Evolutionary conservation across 2,329 filamentous ascomycete genomes (phyloP).

Genomic region (Ceratocystis cacaofunesta): DNA sequence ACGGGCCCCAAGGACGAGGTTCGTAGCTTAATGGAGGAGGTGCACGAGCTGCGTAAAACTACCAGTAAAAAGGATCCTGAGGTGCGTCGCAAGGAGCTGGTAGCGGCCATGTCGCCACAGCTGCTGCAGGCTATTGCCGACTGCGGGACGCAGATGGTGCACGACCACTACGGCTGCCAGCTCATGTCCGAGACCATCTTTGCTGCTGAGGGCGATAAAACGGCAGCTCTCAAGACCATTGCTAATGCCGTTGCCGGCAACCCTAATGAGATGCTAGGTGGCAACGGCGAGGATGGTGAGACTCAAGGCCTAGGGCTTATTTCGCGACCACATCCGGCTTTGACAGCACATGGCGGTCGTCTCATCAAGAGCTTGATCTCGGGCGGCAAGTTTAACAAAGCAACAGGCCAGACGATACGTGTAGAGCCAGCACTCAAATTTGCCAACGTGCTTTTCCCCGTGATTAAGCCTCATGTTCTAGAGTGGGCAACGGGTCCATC

Average conservation of each 20-base stretch:
- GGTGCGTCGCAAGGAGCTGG: slow-evolving; percentile 58
- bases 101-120: slow-evolving; percentile 56
- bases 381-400: slow-evolving; percentile 72
- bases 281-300: slow-evolving; percentile 29
- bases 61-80: slow-evolving; percentile 90
- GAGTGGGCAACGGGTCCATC: slow-evolving; percentile 77
- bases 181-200: slow-evolving; percentile 73
- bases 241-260: slow-evolving; percentile 47
- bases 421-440: slow-evolving; percentile 69
- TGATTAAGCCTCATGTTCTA: slow-evolving; percentile 60
- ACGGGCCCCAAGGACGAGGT: slow-evolving; percentile 54
- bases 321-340: slow-evolving; percentile 40
- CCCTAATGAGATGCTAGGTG: slow-evolving; percentile 26
- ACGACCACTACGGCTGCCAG: slow-evolving; percentile 72
- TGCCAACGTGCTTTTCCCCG: slow-evolving; percentile 62
- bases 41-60: slow-evolving; percentile 61
- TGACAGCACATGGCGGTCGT: slow-evolving; percentile 51
- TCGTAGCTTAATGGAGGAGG: slow-evolving; percentile 42
- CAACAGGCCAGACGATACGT: slow-evolving; percentile 52
- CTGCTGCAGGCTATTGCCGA: slow-evolving; percentile 60
- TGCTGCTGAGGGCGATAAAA: slow-evolving; percentile 59
- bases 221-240: slow-evolving; percentile 54
- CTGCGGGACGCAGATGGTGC: slow-evolving; percentile 51
- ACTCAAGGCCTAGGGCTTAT: slow-evolving; percentile 19
- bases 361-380: slow-evolving; percentile 86